Percentiles rank a stretch among this genome's conserved stretches.
phyloP scores from a whole-genome alignment of 768 basidiomycete species.

The Candolleomyces aberdarensis region DNA sequence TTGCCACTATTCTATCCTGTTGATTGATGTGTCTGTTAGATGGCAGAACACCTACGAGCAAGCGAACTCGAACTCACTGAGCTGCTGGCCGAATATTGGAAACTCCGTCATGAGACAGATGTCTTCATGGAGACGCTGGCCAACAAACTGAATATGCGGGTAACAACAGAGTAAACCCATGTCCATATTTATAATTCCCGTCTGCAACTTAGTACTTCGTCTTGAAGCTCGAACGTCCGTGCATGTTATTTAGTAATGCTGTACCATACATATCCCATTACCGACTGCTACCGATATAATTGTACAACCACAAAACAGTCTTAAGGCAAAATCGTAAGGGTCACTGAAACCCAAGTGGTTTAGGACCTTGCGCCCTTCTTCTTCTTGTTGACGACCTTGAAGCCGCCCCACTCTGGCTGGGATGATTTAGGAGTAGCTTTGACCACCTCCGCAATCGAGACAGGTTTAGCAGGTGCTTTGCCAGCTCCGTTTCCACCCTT shows the following conservation, averaged over 20 bases:
- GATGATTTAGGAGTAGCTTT: constrained; percentile 79
- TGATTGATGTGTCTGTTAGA: constrained; percentile 38
- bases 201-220: background rate
- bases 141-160: constrained; percentile 68
- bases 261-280: too few species aligned
- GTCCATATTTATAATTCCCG: background rate
- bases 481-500: constrained; percentile 40
- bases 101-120: constrained; percentile 77
- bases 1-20: background rate
- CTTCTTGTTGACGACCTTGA: constrained; percentile 95
- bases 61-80: constrained; percentile 81
- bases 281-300: background rate
- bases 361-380: constrained; percentile 73
- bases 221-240: background rate
- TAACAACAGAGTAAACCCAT: constrained; percentile 16
- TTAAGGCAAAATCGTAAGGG: background rate
- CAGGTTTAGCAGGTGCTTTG: constrained; percentile 45
- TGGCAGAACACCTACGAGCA: constrained; percentile 68
- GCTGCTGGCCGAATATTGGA: constrained; percentile 82
- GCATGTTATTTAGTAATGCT: background rate
- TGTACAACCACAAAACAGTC: background rate
- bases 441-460: constrained; percentile 87
- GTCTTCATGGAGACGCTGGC: constrained; percentile 86
- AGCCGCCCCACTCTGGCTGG: constrained; percentile 84
- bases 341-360: constrained; percentile 7